Percentiles rank a stretch among this genome's conserved stretches.
phyloP scores from a whole-genome alignment of 1,284 basidiomycete species.

The Leccinum subrobustum region DNA sequence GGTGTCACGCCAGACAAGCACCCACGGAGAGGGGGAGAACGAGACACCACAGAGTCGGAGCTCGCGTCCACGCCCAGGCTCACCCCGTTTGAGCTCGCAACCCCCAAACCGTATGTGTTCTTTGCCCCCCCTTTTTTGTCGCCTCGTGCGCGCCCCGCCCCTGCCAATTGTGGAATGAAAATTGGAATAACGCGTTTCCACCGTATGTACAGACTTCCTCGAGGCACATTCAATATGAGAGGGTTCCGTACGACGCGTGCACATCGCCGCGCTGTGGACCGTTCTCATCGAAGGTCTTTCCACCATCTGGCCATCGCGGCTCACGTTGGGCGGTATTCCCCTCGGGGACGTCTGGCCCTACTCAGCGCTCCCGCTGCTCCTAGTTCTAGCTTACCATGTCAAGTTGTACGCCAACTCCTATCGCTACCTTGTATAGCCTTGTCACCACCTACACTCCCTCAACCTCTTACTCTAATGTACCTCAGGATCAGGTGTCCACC shows the following conservation, averaged over 20 bases:
- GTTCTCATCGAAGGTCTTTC: constrained; percentile 81
- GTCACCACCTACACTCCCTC: constrained; percentile 34
- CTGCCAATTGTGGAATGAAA: background rate
- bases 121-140: background rate
- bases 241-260: constrained; percentile 44
- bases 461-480: constrained; percentile 36
- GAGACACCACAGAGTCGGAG: constrained; percentile 1
- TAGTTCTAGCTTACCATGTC: constrained; percentile 18
- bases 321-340: constrained; percentile 59
- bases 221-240: constrained; percentile 49
- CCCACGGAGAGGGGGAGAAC: background rate
- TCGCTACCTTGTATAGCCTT: constrained; percentile 38
- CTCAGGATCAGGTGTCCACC: constrained; percentile 29
- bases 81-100: background rate
- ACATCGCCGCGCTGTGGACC: constrained; percentile 76
- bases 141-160: constrained; percentile 3
- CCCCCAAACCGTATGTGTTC: too few relatives aligned
- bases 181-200: constrained; percentile 2
- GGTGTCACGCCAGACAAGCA: constrained; percentile 1
- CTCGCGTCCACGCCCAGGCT: background rate
- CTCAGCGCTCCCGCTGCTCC: constrained; percentile 40
- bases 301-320: constrained; percentile 88
- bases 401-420: constrained; percentile 36
- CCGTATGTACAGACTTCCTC: constrained; percentile 61
- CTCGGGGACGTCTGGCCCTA: constrained; percentile 94